phyloP scores from a whole-genome alignment of 352 stramenopile genomes.

The Globisporangium parvum region DNA sequence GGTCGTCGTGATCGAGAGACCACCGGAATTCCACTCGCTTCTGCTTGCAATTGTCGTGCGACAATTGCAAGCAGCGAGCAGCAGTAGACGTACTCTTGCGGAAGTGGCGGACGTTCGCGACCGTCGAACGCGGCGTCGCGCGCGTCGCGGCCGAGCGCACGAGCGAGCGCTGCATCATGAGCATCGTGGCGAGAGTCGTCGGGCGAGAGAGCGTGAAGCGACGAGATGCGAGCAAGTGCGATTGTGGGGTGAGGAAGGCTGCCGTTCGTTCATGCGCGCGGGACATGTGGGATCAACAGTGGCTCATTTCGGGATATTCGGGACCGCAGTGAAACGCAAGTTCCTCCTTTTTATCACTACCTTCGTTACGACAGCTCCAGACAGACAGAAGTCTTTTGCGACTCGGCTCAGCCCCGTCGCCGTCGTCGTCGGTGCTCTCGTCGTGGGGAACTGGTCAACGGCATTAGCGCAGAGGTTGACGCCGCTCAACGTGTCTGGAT shows the following conservation, averaged over 20 bases:
- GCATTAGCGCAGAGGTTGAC: too few species aligned
- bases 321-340: neutral
- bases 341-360: too few species aligned
- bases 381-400: too few species aligned
- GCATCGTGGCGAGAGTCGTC: too few species aligned
- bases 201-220: neutral
- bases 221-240: neutral
- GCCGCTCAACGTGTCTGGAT: too few species aligned
- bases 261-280: too few species aligned
- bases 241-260: neutral
- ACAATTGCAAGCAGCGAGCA: neutral
- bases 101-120: slow-evolving; percentile 57
- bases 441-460: too few species aligned
- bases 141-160: slow-evolving; percentile 29
- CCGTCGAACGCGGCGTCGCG: slow-evolving; percentile 22
- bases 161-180: slow-evolving; percentile 48
- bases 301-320: neutral
- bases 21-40: slow-evolving; percentile 15
- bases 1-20: slow-evolving; percentile 4
- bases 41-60: neutral
- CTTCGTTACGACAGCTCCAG: too few species aligned
- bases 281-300: neutral
- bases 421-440: too few species aligned
- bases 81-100: slow-evolving; percentile 48
- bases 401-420: too few species aligned